A percentile compares a stretch with the other conserved stretches of the same genome.
These are phyloP conservation scores for Wickerhamiella australiensis DNA, from an alignment of 805 yeast genomes.

Conservation along the genomic window DNA sequence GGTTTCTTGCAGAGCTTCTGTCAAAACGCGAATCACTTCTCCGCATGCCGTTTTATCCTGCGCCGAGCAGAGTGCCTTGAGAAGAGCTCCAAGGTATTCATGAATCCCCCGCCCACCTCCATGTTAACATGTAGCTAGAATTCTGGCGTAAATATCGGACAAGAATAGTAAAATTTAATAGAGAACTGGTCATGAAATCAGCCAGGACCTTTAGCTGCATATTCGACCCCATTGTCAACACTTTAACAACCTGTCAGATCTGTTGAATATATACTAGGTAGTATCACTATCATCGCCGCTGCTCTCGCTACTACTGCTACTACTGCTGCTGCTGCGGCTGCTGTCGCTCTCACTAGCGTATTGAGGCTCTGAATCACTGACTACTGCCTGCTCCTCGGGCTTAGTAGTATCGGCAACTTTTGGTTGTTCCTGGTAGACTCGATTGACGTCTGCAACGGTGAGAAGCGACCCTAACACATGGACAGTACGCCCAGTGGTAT, in stretches of 20 bases:
- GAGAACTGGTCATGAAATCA: too few relatives aligned
- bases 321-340: neutral
- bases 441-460: constrained; percentile 11
- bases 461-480: constrained; percentile 70
- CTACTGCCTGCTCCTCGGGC: neutral
- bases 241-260: too few relatives aligned
- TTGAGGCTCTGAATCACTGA: neutral
- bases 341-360: neutral
- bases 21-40: too few relatives aligned
- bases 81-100: too few relatives aligned
- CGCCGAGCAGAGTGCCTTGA: too few relatives aligned
- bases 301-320: neutral
- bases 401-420: constrained; percentile 12
- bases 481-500: constrained; percentile 59
- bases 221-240: neutral
- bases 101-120: too few relatives aligned
- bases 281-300: neutral
- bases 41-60: too few relatives aligned
- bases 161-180: too few relatives aligned
- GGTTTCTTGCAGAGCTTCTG: too few relatives aligned
- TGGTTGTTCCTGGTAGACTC: constrained; percentile 9
- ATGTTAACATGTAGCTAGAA: too few relatives aligned
- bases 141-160: too few relatives aligned
- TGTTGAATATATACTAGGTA: neutral
- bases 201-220: too few relatives aligned